A percentile compares a stretch with the other conserved stretches of the same genome.
These are phyloP conservation scores for Odonthalia washingtoniensis DNA, from an alignment of 31 red algal genomes.

Conservation along the genomic window DNA sequence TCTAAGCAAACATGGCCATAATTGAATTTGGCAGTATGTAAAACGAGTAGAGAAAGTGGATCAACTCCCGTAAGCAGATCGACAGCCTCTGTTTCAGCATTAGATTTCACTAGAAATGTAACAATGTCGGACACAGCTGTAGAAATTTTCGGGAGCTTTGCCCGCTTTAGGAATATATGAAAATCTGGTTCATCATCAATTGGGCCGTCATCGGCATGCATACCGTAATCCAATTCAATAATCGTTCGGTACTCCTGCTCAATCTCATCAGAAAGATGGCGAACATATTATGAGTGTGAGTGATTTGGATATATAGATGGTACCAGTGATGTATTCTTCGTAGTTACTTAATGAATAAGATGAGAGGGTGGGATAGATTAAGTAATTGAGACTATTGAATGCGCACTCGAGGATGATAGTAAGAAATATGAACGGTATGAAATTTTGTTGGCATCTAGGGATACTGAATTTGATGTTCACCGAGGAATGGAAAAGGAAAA, in stretches of 20 bases:
- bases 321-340: too few species aligned
- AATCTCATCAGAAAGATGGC: conserved; percentile 92
- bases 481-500: too few species aligned
- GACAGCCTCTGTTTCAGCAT: conserved; percentile 95
- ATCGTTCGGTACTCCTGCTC: conserved; percentile 53
- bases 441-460: too few species aligned
- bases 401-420: too few species aligned
- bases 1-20: conserved; percentile 86
- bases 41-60: conserved; percentile 48
- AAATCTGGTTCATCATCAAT: conserved; percentile 20
- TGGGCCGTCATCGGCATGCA: conserved; percentile 61
- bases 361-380: too few species aligned
- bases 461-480: too few species aligned
- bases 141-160: conserved; percentile 47
- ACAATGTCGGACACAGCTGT: conserved; percentile 85
- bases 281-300: conserved; percentile 96
- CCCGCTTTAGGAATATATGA: conserved; percentile 5
- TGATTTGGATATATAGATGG: conserved; percentile 55
- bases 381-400: too few species aligned
- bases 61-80: conserved; percentile 96
- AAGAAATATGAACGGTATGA: too few species aligned
- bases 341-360: too few species aligned
- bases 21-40: conserved; percentile 69
- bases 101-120: conserved; percentile 80
- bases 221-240: conserved; percentile 43